Base-by-base conservation (phyloP, 257 asterid genomes). In the Solanum sejunctum region DNA sequence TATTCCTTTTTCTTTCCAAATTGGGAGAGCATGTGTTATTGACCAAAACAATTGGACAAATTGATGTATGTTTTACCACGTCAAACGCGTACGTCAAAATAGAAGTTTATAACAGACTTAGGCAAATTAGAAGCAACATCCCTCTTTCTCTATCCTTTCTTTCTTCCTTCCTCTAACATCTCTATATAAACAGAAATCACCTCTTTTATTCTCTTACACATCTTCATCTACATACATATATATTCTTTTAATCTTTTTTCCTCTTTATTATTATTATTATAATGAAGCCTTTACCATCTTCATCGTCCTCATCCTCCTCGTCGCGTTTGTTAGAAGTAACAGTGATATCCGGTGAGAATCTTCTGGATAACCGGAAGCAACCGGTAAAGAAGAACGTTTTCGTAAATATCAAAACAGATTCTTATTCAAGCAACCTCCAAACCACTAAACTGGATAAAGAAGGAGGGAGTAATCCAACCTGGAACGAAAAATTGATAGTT, bases 291-390 rank as follows among this genome's bases (percentile, higher is more conserved):
- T 61, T 39, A 18, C 52, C 49, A 7, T 78, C 80, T 8, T 21
- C 85, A 1, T 57, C 51, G 5, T 36, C 80, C 10, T 21, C 84
- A 1, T 57, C 51, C 0, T 7, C 86, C 0, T 7, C 86, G 12
- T 72, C 90, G 11, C 83, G 87, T 63, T 54, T 63, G 18, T 84
- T 95, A 39, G 97, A 95, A 84, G 81, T 95, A 21, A 92, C 93
- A 8, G 94, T 95, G 17, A 90, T 94, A 12, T 95, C 98, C 1
- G 94, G 92, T 6, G 99, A 95, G 83, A 92, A 87, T 69, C 83
- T 94, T 17, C 78, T 85, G 12, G 13, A 86, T 3, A 90, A 51
- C 83, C 81, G 81, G 55, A 86, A 57, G 13, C 87, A 54, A 3
- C 86, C 89, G 85, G 86, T 83, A 54, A 92, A 88, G 92, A 92